phyloP scores from a whole-genome alignment of 2,329 filamentous ascomycete genomes.

The Sarocladium oryzae region DNA sequence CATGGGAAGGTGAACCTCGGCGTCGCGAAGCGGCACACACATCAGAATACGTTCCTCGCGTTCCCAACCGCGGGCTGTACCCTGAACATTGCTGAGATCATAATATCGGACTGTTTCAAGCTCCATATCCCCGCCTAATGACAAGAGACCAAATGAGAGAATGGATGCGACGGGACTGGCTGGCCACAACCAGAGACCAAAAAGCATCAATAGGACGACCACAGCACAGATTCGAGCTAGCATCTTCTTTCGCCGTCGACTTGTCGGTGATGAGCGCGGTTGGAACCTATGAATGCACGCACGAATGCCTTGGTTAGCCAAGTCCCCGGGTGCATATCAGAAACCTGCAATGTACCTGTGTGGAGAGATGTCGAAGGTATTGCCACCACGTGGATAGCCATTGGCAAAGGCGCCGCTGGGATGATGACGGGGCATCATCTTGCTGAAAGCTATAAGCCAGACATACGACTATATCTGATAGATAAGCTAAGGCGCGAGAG shows the following conservation, averaged over 20 bases:
- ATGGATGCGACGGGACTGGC: constrained; percentile 54
- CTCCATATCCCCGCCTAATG: constrained; percentile 62
- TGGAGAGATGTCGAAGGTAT: constrained; percentile 80
- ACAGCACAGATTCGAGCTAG: constrained; percentile 60
- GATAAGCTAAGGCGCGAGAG: not conserved
- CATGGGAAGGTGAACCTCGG: constrained; percentile 87
- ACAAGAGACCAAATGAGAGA: constrained; percentile 64
- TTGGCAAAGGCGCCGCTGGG: constrained; percentile 64
- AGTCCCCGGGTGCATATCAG: not conserved
- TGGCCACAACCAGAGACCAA: constrained; percentile 72
- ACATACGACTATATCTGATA: not conserved
- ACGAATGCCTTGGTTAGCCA: not conserved
- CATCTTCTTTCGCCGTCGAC: constrained; percentile 67
- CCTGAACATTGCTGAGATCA: constrained; percentile 85
- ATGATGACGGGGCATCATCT: constrained; percentile 83
- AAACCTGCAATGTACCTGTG: constrained; percentile 62
- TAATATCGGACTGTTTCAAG: constrained; percentile 97
- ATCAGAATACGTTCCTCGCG: constrained; percentile 90
- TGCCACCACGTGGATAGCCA: constrained; percentile 64
- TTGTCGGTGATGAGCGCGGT: constrained; percentile 66
- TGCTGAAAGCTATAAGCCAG: constrained; percentile 20
- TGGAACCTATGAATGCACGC: constrained; percentile 52
- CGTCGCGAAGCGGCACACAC: constrained; percentile 90
- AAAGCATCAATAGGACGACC: constrained; percentile 52
- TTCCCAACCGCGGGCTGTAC: constrained; percentile 91